Conservation (phyloP, 768 basidiomycete species). For the Lactifluus volemus region DNA sequence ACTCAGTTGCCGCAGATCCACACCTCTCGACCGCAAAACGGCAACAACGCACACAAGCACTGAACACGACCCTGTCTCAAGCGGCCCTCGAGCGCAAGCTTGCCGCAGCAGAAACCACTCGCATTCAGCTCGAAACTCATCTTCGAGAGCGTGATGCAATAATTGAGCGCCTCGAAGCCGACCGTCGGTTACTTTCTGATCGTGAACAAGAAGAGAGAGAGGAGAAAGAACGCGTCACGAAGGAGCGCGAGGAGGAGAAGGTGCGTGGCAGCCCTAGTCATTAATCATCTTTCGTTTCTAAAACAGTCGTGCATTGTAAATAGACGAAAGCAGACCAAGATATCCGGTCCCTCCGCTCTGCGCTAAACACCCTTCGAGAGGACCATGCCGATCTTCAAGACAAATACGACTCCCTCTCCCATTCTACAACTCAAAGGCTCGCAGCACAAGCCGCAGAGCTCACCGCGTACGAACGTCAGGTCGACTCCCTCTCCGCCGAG, state of each 20-base stretch:
- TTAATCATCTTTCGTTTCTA: neutral
- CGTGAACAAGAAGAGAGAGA: constrained; percentile 59
- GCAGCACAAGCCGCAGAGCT: constrained; percentile 45
- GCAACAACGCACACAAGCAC: constrained; percentile 54
- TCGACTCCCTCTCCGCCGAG: constrained; percentile 40
- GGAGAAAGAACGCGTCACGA: constrained; percentile 52
- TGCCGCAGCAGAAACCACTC: constrained; percentile 48
- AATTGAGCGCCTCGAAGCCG: constrained; percentile 60
- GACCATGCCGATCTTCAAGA: constrained; percentile 57
- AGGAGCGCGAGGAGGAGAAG: constrained; percentile 47
- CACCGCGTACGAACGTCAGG: constrained; percentile 38
- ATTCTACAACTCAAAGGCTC: constrained; percentile 40
- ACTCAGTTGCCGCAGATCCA: constrained; percentile 38
- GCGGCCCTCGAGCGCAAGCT: constrained; percentile 64
- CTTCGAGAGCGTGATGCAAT: constrained; percentile 53
- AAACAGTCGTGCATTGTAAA: no score
- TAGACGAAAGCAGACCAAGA: constrained; percentile 46
- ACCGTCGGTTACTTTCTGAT: constrained; percentile 60
- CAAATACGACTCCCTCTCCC: constrained; percentile 39
- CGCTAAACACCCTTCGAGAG: constrained; percentile 43
- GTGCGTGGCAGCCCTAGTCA: constrained; percentile 29
- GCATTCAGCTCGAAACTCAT: constrained; percentile 58
- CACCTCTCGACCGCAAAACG: constrained; percentile 59
- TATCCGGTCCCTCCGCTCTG: constrained; percentile 41
- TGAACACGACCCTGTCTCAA: constrained; percentile 52